Conservation (phyloP, 441 rosid genomes). For the Theobroma grandiflorum region DNA sequence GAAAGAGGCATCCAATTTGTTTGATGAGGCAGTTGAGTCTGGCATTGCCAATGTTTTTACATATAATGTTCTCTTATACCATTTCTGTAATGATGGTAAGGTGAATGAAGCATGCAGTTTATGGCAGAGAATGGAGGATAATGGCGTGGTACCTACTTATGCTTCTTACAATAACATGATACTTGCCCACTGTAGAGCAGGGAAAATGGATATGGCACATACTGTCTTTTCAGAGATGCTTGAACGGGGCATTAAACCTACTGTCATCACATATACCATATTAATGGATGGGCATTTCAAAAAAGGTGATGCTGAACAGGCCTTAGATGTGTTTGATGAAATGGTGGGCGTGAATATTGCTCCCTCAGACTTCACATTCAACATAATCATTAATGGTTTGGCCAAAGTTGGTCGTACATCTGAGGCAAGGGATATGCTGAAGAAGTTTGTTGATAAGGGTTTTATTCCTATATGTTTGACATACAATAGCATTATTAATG, state of each 20-base stretch:
- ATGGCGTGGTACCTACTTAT: conserved; percentile 45
- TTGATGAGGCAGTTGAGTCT: conserved; percentile 55
- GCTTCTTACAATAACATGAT: conserved; percentile 76
- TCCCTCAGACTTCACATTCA: conserved; percentile 62
- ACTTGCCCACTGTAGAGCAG: conserved; percentile 56
- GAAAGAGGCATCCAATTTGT: conserved; percentile 51
- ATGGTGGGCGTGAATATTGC: conserved; percentile 55
- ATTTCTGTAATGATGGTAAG: conserved; percentile 57
- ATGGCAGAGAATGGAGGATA: conserved; percentile 62
- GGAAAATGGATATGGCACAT: conserved; percentile 58
- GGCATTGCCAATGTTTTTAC: conserved; percentile 55
- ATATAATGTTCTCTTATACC: conserved; percentile 53
- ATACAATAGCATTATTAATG: conserved; percentile 68
- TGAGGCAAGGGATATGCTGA: conserved; percentile 58
- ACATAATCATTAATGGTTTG: conserved; percentile 63
- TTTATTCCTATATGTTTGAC: conserved; percentile 55
- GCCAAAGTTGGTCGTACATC: conserved; percentile 63
- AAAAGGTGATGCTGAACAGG: conserved; percentile 49
- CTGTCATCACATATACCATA: conserved; percentile 58
- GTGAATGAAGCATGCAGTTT: conserved; percentile 54
- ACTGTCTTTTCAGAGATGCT: conserved; percentile 47
- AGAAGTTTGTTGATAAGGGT: conserved; percentile 45
- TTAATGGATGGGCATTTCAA: conserved; percentile 72
- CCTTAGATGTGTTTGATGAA: conserved; percentile 53
- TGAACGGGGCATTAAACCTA: conserved; percentile 57